These are phyloP conservation scores for Pythium monospermum DNA, from an alignment of 352 stramenopile species.

Conservation along the genomic window DNA sequence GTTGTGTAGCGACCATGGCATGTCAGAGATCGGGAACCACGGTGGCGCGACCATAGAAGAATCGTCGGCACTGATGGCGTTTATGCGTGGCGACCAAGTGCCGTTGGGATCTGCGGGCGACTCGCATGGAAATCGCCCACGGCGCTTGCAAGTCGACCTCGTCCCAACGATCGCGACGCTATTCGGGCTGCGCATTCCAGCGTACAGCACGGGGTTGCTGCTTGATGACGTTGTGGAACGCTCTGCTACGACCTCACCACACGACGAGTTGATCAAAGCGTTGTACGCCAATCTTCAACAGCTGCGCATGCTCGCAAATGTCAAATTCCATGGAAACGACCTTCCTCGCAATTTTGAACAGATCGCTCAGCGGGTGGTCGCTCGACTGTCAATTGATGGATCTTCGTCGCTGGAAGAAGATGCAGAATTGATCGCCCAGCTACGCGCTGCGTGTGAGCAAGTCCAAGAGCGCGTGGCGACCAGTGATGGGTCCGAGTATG, in stretches of 20 bases:
- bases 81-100: constrained; percentile 45
- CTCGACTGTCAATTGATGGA: not conserved
- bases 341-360: constrained; percentile 24
- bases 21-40: constrained; percentile 88
- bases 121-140: constrained; percentile 18
- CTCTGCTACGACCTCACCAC: not conserved
- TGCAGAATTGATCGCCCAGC: not conserved
- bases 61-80: constrained; percentile 76
- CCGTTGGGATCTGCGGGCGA: constrained; percentile 6
- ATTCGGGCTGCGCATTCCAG: constrained; percentile 65
- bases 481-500: constrained; percentile 80
- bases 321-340: constrained; percentile 40
- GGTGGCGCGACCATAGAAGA: constrained; percentile 81
- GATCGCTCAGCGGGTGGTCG: not conserved
- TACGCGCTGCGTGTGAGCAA: constrained; percentile 34
- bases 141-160: constrained; percentile 64
- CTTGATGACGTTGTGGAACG: constrained; percentile 34
- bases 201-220: constrained; percentile 58
- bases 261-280: constrained; percentile 13
- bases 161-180: constrained; percentile 69
- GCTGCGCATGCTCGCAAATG: constrained; percentile 35
- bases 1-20: constrained; percentile 85
- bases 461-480: constrained; percentile 46
- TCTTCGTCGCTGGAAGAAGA: not conserved
- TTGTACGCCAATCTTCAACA: constrained; percentile 63